Base-by-base conservation (phyloP, 1,284 basidiomycete genomes). In the Heterobasidion irregulare region DNA sequence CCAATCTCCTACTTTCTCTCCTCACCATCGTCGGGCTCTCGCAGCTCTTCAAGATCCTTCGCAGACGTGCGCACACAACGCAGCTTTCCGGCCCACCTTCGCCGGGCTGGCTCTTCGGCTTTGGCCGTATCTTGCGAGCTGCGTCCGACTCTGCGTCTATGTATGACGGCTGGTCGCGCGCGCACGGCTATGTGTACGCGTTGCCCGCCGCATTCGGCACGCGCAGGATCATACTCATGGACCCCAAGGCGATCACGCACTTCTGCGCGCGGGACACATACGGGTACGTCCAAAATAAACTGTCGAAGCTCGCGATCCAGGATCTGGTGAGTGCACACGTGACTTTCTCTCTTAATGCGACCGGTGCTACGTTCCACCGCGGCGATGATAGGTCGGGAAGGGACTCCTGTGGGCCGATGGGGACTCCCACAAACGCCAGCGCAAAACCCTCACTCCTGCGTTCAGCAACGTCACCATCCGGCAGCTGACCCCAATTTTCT, bases 381-480 rank as follows among this genome's bases (percentile, higher is more conserved):
- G 2, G 9, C 38, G 38, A 41, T 41, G 38, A 15, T 50, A 50
- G 49, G n/a, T 38, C 8, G 49, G 49, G 4, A 34, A 35, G 15
- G 49, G 49, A 12, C 15, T 50, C 12, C 19, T 50, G 10, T 50
- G 49, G 49, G 49, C 49, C 6, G 49, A 50, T 19, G 49, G 49
- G 35, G 49, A 50, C 9, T 50, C 49, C 15, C 49, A 50, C 12
- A 50, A 50, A 19, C 75, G 75, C 55, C 75, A 77, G 59, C 65
- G 75, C 57, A 75, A 72, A 61, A 65, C 69, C 0, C 59, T 76
- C 15, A 66, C 70, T 0, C 73, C 73, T 1, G 73, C 72, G 0
- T 75, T 76, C 61, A 74, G 72, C 58, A 71, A 71, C 50, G 64
- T 68, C 6, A 72, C 72, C 2, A 72, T 75, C 46, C 66, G 71